These are phyloP conservation scores for Phylloporus sp. DNA, from an alignment of 768 basidiomycete species.

Conservation along the genomic window DNA sequence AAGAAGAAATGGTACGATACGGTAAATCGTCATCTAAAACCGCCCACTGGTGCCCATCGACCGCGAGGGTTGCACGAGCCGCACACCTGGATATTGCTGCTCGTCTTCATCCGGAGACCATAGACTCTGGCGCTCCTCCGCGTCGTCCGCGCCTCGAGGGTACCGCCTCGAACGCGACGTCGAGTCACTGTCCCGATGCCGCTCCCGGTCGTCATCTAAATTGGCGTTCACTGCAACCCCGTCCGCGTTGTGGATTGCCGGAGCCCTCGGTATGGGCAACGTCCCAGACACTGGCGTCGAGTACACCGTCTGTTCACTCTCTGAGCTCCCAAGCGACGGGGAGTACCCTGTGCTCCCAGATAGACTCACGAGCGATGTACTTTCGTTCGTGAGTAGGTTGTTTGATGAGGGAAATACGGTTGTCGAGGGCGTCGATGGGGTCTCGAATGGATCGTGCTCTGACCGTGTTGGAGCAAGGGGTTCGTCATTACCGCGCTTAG, in stretches of 20 bases:
- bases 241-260: not conserved
- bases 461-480: slow-evolving; percentile 27
- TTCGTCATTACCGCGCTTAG: slow-evolving; percentile 27
- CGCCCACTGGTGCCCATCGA: slow-evolving; percentile 5
- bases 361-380: not conserved
- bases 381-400: slow-evolving; percentile 5
- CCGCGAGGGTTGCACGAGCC: slow-evolving; percentile 36
- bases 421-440: slow-evolving; percentile 29
- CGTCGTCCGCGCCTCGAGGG: slow-evolving; percentile 47
- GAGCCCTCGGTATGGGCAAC: not conserved
- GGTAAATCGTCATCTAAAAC: slow-evolving; percentile 12
- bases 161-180: slow-evolving; percentile 48
- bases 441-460: slow-evolving; percentile 26
- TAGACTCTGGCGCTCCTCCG: slow-evolving; percentile 58
- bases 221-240: not conserved
- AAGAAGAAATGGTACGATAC: not conserved
- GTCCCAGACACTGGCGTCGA: slow-evolving; percentile 7
- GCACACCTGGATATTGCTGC: slow-evolving; percentile 27
- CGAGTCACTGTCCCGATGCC: slow-evolving; percentile 35
- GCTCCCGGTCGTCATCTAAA: slow-evolving; percentile 13
- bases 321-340: slow-evolving; percentile 6
- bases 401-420: slow-evolving; percentile 23
- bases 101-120: slow-evolving; percentile 36
- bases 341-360: slow-evolving; percentile 1
- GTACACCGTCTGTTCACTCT: slow-evolving; percentile 19